phyloP scores from a whole-genome alignment of 805 yeast species.

The Metschnikowia kunwiensis region DNA sequence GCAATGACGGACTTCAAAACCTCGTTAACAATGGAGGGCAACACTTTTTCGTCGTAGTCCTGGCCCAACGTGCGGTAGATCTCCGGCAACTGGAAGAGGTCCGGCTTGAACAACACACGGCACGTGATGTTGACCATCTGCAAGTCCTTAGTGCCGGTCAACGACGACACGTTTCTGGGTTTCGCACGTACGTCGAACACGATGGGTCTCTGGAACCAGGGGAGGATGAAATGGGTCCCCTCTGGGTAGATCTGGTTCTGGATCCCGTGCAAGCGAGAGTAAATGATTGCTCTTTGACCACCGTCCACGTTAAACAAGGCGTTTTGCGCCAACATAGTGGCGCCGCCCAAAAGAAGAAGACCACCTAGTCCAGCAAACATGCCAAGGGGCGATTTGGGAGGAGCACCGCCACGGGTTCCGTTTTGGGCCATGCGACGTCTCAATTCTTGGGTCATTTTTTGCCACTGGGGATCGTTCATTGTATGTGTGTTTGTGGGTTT shows the following conservation, averaged over 20 bases:
- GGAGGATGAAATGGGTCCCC: constrained; percentile 91
- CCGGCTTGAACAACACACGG: constrained; percentile 91
- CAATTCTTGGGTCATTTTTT: constrained; percentile 38
- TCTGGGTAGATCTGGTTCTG: constrained; percentile 79
- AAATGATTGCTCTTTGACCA: constrained; percentile 96
- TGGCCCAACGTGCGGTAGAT: constrained; percentile 90
- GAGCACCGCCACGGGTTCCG: constrained; percentile 24
- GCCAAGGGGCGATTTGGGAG: constrained; percentile 37
- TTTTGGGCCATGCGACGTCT: constrained; percentile 33
- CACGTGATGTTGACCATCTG: constrained; percentile 99
- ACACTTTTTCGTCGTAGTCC: constrained; percentile 94
- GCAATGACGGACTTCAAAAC: constrained; percentile 96
- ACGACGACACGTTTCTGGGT: constrained; percentile 89
- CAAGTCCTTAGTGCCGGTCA: constrained; percentile 95
- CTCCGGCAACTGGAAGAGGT: constrained; percentile 69
- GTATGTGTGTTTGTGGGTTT: background rate
- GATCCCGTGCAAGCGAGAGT: constrained; percentile 84
- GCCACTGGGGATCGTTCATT: constrained; percentile 44
- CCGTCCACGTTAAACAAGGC: constrained; percentile 73
- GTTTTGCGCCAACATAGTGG: constrained; percentile 37
- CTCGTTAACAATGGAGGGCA: constrained; percentile 97
- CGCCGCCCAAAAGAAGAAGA: constrained; percentile 38
- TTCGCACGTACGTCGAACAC: constrained; percentile 91
- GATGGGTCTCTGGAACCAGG: constrained; percentile 93
- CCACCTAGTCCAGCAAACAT: constrained; percentile 44